phyloP scores from a whole-genome alignment of 495 filamentous ascomycete species.

The Lophiostoma macrostomum region DNA sequence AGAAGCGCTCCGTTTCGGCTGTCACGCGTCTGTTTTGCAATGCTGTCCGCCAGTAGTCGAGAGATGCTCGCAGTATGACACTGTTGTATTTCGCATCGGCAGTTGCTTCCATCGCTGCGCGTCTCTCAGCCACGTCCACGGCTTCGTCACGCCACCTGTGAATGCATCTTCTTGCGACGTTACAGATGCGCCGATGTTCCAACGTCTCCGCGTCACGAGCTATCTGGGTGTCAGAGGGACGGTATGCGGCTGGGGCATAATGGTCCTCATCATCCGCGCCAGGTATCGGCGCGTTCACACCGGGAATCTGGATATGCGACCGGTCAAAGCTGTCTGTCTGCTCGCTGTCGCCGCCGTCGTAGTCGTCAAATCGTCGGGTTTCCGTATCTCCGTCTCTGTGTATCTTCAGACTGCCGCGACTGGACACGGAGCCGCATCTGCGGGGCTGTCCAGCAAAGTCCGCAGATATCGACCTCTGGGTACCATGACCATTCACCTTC shows the following conservation, averaged over 20 bases:
- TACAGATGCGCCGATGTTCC: conserved; percentile 42
- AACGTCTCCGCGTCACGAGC: conserved; percentile 59
- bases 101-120: conserved; percentile 47
- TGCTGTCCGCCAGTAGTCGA: conserved; percentile 57
- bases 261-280: conserved; percentile 31
- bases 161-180: conserved; percentile 5
- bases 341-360: conserved; percentile 27
- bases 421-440: conserved; percentile 23
- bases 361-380: background rate
- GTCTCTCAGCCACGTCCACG: conserved; percentile 45
- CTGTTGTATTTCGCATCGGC: conserved; percentile 53
- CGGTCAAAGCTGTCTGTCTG: conserved; percentile 17
- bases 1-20: conserved; percentile 58
- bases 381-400: background rate
- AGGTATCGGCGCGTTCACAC: conserved; percentile 23
- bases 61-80: conserved; percentile 54
- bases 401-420: conserved; percentile 22
- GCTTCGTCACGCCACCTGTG: conserved; percentile 35
- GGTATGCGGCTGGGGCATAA: conserved; percentile 22
- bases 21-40: conserved; percentile 49
- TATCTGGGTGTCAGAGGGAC: conserved; percentile 55
- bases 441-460: conserved; percentile 3
- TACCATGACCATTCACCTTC: conserved; percentile 23
- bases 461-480: conserved; percentile 4
- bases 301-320: conserved; percentile 20